Base-by-base conservation (phyloP, 768 basidiomycete species). In the Leccinum barrowsii region DNA sequence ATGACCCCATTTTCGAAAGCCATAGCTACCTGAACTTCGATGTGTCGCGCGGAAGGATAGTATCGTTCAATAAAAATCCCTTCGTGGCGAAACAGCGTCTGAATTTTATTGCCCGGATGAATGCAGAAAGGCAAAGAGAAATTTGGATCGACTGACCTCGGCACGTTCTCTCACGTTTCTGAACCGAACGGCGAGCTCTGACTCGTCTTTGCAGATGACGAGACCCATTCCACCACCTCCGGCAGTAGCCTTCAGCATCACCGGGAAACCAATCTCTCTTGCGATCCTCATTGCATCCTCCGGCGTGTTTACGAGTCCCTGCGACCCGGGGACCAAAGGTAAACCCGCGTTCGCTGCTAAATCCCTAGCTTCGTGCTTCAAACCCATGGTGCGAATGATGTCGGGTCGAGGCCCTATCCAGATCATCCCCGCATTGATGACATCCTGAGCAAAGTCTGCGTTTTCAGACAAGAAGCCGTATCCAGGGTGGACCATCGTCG, bases 141-240 rank as follows among this genome's bases (percentile, higher is more conserved):
- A n/a, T 4, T n/a, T n/a, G 2, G 28, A 34, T n/a, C 24, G 28
- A 65, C 74, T 10, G 22, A 85, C 83, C 73, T 77, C 69, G 0
- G 82, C 81, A 30, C 80, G 77, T 44, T 72, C 66, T 48, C 71
- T 72, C 11, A 78, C 76, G 1, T 65, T 49, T 3, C 62, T 56
- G 63, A 84, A 80, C 30, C 65, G 74, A 5, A 63, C 61, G 0
- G 30, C 53, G 21, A 85, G 63, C 30, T 80, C 79, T 0, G 57
- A 52, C n/a, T 75, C 76, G 47, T 74, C 65, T 17, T 64, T 59
- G 63, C 85, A 87, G 28, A 87, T 74, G 7, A 78, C 76, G 64
- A 88, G 78, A 4, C 86, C 86, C 80, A 86, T 83, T 0, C 87
- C 87, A 2, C 87, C 86, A 1, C 87, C 87, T 3, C 86, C 87